Conservation (phyloP, 768 basidiomycete species). For the Hericium erinaceus region DNA sequence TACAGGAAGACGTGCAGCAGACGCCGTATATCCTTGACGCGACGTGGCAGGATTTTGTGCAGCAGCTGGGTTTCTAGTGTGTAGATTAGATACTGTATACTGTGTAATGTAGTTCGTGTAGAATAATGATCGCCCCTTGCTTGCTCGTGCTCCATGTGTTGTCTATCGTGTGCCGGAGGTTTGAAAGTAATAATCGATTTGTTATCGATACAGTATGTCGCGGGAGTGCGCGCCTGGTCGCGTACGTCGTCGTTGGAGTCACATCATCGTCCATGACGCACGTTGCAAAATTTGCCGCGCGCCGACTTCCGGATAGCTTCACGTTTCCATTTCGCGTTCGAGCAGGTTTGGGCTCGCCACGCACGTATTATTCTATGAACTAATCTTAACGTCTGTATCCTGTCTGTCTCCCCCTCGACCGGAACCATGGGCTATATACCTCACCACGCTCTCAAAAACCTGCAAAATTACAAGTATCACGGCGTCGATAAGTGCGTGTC, state of each 20-base stretch:
- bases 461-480: constrained; percentile 73
- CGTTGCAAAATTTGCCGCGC: no score
- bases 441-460: constrained; percentile 55
- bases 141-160: no score
- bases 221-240: no score
- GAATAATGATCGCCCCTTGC: not conserved
- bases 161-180: no score
- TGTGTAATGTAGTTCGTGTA: not conserved
- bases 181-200: no score
- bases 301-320: no score
- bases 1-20: not conserved
- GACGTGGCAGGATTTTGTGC: constrained; percentile 59
- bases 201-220: not conserved
- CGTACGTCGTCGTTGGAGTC: no score
- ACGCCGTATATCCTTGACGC: constrained; percentile 39
- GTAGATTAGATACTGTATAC: not conserved
- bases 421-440: constrained; percentile 56
- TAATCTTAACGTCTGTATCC: not conserved
- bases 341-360: no score
- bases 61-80: constrained; percentile 50
- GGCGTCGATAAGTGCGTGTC: constrained; percentile 68
- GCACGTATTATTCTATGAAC: not conserved
- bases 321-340: no score
- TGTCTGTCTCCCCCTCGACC: not conserved
- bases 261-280: no score